These are phyloP conservation scores for Beauveria asiatica DNA, from an alignment of 2,329 filamentous ascomycete species.

Conservation along the genomic window DNA sequence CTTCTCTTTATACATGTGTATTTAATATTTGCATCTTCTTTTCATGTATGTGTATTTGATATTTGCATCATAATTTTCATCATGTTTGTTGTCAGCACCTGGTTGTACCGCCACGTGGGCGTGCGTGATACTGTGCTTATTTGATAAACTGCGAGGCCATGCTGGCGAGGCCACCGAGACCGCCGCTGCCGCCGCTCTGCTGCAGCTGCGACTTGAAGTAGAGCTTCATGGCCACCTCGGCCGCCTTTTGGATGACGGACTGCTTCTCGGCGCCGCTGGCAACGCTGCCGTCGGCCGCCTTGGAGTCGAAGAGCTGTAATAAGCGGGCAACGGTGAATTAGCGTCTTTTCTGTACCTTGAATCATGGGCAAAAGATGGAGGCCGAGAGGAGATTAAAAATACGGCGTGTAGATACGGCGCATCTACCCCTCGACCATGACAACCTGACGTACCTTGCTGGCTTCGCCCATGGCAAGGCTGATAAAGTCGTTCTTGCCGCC, in stretches of 20 bases:
- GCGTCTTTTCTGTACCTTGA: neutral
- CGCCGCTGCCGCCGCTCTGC: conserved; percentile 25
- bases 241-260: conserved; percentile 67
- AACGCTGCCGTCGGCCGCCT: conserved; percentile 45
- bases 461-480: conserved; percentile 80
- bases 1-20: neutral
- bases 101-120: neutral
- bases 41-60: neutral
- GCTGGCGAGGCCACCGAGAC: conserved; percentile 28
- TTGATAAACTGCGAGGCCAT: conserved; percentile 41
- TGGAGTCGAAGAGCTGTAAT: conserved; percentile 49
- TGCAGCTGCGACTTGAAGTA: conserved; percentile 70
- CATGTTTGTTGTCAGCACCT: neutral
- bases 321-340: neutral
- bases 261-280: conserved; percentile 63
- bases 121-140: conserved; percentile 10
- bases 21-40: neutral
- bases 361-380: neutral
- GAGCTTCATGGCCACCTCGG: conserved; percentile 83
- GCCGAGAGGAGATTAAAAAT: neutral
- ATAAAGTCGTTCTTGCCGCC: conserved; percentile 71
- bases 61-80: neutral
- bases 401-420: no score
- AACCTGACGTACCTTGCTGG: conserved; percentile 52
- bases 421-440: no score